A percentile compares a stretch with the other conserved stretches of the same genome.
These are phyloP conservation scores for Wickerhamomyces ciferrii DNA, from an alignment of 805 yeast genomes.

Conservation along the genomic window DNA sequence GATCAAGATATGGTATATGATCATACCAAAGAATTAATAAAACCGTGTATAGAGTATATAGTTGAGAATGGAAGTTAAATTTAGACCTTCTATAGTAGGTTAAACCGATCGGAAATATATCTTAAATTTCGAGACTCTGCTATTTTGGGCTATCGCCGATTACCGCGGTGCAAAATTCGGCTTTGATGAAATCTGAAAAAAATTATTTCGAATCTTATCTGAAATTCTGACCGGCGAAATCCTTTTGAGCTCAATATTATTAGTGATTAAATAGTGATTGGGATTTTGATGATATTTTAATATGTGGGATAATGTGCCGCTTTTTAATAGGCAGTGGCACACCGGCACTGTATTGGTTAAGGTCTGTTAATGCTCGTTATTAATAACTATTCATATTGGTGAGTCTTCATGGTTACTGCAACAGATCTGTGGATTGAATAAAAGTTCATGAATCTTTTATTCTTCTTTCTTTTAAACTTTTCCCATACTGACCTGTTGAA, in stretches of 20 bases:
- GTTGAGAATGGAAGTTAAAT: neutral
- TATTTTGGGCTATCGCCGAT: neutral
- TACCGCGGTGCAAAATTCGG: neutral
- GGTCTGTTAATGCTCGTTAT: neutral
- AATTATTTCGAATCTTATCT: neutral
- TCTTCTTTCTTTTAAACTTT: neutral
- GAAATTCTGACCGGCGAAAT: too few relatives aligned
- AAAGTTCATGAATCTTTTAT: neutral
- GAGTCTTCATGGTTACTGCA: too few relatives aligned
- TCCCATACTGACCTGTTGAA: neutral
- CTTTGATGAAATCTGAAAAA: too few relatives aligned
- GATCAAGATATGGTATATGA: conserved; percentile 10
- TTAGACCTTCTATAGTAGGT: too few relatives aligned
- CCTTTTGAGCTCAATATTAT: neutral
- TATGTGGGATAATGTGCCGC: too few relatives aligned
- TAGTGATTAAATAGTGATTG: too few relatives aligned
- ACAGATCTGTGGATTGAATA: too few relatives aligned
- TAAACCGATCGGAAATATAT: neutral
- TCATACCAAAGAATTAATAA: neutral
- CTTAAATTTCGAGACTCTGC: neutral
- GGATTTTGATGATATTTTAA: too few relatives aligned
- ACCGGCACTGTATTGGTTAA: neutral
- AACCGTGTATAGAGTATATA: neutral
- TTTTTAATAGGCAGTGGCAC: too few relatives aligned
- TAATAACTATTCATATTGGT: too few relatives aligned